Conservation (phyloP, 371 early-diverging fungal genomes). For the Choanephora cucurbitarum region DNA sequence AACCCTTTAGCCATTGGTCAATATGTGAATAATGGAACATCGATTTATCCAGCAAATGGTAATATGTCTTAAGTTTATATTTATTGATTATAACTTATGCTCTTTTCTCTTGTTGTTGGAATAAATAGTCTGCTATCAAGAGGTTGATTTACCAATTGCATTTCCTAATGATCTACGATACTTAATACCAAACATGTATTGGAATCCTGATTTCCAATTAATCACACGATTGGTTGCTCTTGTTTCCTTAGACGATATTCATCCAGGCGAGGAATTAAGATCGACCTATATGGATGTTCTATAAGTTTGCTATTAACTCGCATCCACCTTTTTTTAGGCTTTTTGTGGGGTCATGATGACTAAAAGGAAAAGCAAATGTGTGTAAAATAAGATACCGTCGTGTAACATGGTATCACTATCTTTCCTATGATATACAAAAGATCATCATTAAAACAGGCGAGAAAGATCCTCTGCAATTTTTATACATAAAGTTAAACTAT, state of each 20-base stretch:
- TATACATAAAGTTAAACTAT: no score
- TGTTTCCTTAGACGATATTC: conserved; percentile 40
- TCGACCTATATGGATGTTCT: conserved; percentile 57
- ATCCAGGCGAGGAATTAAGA: conserved; percentile 50
- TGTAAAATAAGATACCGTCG: no score
- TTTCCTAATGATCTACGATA: conserved; percentile 49
- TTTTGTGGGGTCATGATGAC: no score
- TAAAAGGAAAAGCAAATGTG: no score
- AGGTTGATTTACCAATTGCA: conserved; percentile 44
- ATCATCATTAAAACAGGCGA: no score
- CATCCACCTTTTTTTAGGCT: no score
- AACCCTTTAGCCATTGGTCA: conserved; percentile 63
- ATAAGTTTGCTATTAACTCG: no score
- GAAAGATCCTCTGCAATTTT: no score
- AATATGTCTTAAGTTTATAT: no score
- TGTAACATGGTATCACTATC: no score
- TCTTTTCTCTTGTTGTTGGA: conserved; percentile 4
- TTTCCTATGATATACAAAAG: no score
- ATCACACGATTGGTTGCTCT: conserved; percentile 43
- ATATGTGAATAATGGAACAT: conserved; percentile 55
- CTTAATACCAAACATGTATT: conserved; percentile 55
- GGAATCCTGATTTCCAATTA: conserved; percentile 21
- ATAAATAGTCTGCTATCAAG: conserved; percentile 53
- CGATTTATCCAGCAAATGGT: conserved; percentile 44
- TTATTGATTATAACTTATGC: no score